Evolutionary conservation across 495 filamentous ascomycete species (phyloP), one percentile per base, ranked within the genome.

Genomic region (Xylaria telfairii): DNA sequence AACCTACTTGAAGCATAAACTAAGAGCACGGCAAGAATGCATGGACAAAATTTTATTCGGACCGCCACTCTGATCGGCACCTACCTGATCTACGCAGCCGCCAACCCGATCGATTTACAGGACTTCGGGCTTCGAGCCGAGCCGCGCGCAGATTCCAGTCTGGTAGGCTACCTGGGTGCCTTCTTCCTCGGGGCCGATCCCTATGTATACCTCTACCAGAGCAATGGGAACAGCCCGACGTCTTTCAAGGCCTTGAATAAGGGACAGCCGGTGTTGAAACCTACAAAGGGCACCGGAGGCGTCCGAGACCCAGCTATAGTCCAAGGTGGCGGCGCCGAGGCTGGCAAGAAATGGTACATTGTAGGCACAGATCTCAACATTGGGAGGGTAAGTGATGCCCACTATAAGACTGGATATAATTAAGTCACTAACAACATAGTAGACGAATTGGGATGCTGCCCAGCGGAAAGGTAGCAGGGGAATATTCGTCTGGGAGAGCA

Each of bases 401-500:
- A 3, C 13, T 51, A 24, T 32, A 17, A 24, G 21, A 47, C 8
- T 39, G 10, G 1, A 9, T 28, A 0, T 47, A 19, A 19, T 19
- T 37, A n/a, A 15, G n/a, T 21, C 3, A 24, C 73, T 79, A 13
- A 79, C 56, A 39, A 13, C 17, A 10, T 12, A 12, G 17, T 56
- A 84, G 83, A 87, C 85, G 44, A 82, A 61, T 28, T 88, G 85
- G 84, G 86, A 87, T 69, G 84, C 83, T 3, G 74, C 85, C 26
- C 84, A 87, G 69, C 79, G 86, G 3, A 83, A 77, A 6, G 85
- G 85, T 0, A 82, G 80, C 3, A 80, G 78, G 47, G 84, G 85
- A 0, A 88, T 88, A 69, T 85, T 86, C 57, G 79, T 88, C 19
- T 87, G 86, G 84, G 85, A 88, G 66, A 85, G 79, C 71, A 85